Evolutionary conservation across 176 grass and related monocot species (phyloP).

Genomic region (Oryza rufipogon): DNA sequence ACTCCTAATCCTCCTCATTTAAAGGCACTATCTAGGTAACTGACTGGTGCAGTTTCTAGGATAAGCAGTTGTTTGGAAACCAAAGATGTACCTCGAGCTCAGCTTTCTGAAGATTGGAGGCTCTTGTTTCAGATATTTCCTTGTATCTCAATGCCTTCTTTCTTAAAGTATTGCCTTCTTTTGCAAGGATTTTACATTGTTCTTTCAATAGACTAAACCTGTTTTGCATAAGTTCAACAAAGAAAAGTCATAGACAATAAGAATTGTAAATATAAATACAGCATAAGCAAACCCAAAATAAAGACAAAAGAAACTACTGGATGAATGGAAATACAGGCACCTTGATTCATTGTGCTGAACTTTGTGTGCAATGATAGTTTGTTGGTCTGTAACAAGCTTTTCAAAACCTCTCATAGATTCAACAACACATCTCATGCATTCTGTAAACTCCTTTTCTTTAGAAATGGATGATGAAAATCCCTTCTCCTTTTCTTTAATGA

Average conservation of each 20-base stretch:
- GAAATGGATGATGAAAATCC: constrained; percentile 37
- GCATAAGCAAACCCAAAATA: not conserved
- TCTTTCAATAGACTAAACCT: constrained; percentile 60
- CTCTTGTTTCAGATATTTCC: constrained; percentile 67
- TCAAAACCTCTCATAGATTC: constrained; percentile 49
- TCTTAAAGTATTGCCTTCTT: constrained; percentile 51
- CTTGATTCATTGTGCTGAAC: constrained; percentile 56
- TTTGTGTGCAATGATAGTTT: constrained; percentile 46
- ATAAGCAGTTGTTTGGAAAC: constrained; percentile 14
- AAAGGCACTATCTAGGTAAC: not conserved
- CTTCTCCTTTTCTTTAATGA: constrained; percentile 59
- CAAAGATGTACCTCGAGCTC: constrained; percentile 61
- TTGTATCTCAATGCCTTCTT: constrained; percentile 54
- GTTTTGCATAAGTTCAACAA: constrained; percentile 20
- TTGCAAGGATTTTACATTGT: constrained; percentile 48
- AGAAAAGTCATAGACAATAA: constrained; percentile 1
- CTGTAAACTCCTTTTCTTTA: constrained; percentile 45
- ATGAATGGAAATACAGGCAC: constrained; percentile 45
- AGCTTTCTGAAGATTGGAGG: constrained; percentile 70
- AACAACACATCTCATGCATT: constrained; percentile 39
- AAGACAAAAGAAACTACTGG: constrained; percentile 3
- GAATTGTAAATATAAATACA: constrained; percentile 25
- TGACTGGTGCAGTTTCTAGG: not conserved
- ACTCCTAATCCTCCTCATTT: not conserved
- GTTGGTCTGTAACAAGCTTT: constrained; percentile 30